Evolutionary conservation across 2,329 filamentous ascomycete species (phyloP).

Genomic region (Furcasterigmium sp.): DNA sequence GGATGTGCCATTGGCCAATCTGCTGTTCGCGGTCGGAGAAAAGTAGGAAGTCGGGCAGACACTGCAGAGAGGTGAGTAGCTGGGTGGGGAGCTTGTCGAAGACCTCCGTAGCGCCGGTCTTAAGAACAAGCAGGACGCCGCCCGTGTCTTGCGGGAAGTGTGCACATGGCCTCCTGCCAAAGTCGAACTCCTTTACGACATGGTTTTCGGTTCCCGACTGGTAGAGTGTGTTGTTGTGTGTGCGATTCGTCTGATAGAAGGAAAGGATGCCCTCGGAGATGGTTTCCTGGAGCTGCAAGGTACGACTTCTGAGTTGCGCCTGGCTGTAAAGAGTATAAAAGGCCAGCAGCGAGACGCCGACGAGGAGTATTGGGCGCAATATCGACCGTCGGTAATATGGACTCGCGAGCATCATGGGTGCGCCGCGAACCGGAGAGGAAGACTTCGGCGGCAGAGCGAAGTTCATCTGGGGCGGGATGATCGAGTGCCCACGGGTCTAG

Average conservation of each 20-base stretch:
- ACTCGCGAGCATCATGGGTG: conserved; percentile 1
- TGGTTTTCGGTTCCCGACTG: conserved; percentile 25
- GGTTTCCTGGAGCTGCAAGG: background rate
- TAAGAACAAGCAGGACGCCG: conserved; percentile 47
- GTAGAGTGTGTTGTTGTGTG: conserved; percentile 34
- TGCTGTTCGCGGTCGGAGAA: conserved; percentile 53
- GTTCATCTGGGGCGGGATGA: background rate
- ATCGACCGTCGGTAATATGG: conserved; percentile 2
- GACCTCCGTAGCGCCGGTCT: conserved; percentile 53
- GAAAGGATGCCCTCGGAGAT: conserved; percentile 2
- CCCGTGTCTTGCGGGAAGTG: conserved; percentile 33
- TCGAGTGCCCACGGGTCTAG: background rate
- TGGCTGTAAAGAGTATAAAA: conserved; percentile 2
- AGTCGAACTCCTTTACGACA: conserved; percentile 28
- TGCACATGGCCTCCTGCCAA: conserved; percentile 28
- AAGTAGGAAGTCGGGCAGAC: conserved; percentile 48
- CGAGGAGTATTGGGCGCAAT: conserved; percentile 1
- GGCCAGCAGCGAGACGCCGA: background rate
- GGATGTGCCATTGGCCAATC: conserved; percentile 38
- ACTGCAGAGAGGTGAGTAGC: conserved; percentile 47
- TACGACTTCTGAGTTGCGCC: background rate
- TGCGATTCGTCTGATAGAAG: conserved; percentile 6
- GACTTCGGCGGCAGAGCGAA: conserved; percentile 1
- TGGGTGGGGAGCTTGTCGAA: conserved; percentile 51
- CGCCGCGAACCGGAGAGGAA: background rate